Base-by-base conservation (phyloP, 1,139 yeast species). In the Scheffersomyces lignicola region DNA sequence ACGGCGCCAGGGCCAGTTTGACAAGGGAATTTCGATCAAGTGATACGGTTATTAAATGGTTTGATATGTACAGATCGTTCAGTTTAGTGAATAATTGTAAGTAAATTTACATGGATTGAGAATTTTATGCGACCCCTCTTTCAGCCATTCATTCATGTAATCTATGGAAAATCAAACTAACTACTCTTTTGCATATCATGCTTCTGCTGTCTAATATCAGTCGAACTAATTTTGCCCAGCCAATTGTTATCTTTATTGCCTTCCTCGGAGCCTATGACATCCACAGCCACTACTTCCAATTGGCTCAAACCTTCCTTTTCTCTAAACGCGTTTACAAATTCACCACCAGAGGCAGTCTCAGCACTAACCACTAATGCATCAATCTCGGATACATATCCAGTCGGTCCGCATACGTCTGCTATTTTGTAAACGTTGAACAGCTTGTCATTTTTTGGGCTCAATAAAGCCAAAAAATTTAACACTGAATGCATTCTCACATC, bases 341-440 rank as follows among this genome's bases (percentile, higher is more conserved):
- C 74, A 0, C 88, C 97, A 4, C 98, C 98, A 12, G 72, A 56
- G 0, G 71, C 62, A 0, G 97, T 84, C 51, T 94, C 98, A 29
- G 77, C 69, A 46, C 96, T 86, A 6, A 92, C 79, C 0, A 90
- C 80, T 37, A 94, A 70, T 0, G 89, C 84, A 46, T 89, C 84
- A 29, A 94, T 87, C 26, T 80, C 81, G 15, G 71, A 69, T 3
- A 85, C 69, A n/a, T 74, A 71, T 0, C 90, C 96, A 0, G 98
- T 89, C 2, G 98, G 98, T 0, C 99, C 99, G 60, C 95, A 89
- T 1, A 90, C 75, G 55, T 94, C 98, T 41, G 79, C 75, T 26
- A 94, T 80, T 48, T 83, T 78, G 36, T 73, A 76, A 5, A 66
- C 46, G 28, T 61, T 62, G 15, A 80, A 55, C 0, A 51, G 47